Evolutionary conservation across 2,329 filamentous ascomycete genomes (phyloP).

Genomic region (Alternaria brassicicola): DNA sequence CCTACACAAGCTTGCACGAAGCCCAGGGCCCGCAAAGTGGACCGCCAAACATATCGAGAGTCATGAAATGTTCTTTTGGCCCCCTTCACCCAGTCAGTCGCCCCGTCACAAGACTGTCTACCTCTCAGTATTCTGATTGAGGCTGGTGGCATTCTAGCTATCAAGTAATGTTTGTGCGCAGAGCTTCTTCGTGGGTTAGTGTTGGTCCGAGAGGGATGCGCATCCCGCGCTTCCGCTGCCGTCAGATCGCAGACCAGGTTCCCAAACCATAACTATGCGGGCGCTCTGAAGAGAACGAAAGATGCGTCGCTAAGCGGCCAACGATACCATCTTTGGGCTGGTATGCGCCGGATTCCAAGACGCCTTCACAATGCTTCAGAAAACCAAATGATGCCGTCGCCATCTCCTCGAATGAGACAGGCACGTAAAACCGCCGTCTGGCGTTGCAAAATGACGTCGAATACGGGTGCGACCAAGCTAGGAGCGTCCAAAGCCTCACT

Average conservation of each 20-base stretch:
- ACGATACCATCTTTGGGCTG: conserved; percentile 6
- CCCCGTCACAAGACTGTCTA: not conserved
- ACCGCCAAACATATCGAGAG: conserved; percentile 9
- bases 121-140: not conserved
- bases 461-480: conserved; percentile 8
- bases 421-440: conserved; percentile 13
- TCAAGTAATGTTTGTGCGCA: not conserved
- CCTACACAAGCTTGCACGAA: conserved; percentile 11
- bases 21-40: conserved; percentile 13
- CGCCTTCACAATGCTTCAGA: not conserved
- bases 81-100: not conserved
- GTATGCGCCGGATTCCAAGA: conserved; percentile 1
- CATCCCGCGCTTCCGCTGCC: conserved; percentile 19
- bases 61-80: not conserved
- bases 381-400: not conserved
- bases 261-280: conserved; percentile 10
- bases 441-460: conserved; percentile 1
- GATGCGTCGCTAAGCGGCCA: conserved; percentile 14
- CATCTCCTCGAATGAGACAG: conserved; percentile 7
- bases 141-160: conserved; percentile 1
- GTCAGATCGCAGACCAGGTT: conserved; percentile 19
- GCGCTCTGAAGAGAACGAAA: conserved; percentile 2
- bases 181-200: conserved; percentile 15
- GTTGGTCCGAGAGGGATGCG: conserved; percentile 9
- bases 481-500: conserved; percentile 23